Percentiles rank a stretch among this genome's conserved stretches.
These are phyloP conservation scores for Botrytis galanthina DNA, from an alignment of 2,329 filamentous ascomycete species.

Conservation along the genomic window DNA sequence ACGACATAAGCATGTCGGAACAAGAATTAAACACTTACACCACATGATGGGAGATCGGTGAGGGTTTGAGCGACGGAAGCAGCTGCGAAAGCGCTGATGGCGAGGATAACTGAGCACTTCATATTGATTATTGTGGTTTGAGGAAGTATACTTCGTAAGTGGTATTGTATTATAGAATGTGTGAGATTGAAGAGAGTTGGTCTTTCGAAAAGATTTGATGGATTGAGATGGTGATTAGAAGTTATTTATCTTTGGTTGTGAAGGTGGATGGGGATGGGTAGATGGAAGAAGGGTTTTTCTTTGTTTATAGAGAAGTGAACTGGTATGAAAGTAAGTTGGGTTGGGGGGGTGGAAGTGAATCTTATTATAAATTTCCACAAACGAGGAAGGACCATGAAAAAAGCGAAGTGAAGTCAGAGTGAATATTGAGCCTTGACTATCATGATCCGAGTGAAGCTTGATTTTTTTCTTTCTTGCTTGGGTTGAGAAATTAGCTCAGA, in stretches of 20 bases:
- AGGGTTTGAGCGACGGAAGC: conserved; percentile 32
- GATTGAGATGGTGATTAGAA: background rate
- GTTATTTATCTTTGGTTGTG: background rate
- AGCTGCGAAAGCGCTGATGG: conserved; percentile 32
- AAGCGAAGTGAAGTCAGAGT: conserved; percentile 7
- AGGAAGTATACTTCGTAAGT: background rate
- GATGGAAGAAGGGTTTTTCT: background rate
- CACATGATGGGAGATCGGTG: conserved; percentile 34
- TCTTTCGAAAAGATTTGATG: background rate
- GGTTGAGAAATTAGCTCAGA: background rate
- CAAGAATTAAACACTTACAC: conserved; percentile 32
- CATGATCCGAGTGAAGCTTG: background rate
- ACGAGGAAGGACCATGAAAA: conserved; percentile 1
- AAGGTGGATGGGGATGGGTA: background rate
- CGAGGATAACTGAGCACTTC: conserved; percentile 34
- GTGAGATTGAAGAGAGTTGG: conserved; percentile 1
- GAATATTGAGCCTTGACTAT: background rate
- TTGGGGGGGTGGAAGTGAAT: background rate
- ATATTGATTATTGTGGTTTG: conserved; percentile 30
- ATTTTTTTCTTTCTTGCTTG: background rate
- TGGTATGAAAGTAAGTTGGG: background rate
- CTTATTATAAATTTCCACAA: background rate
- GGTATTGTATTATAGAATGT: background rate
- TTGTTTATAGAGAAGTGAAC: background rate
- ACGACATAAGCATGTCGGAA: background rate